Conservation (phyloP, 106 monocot species). For the Platanthera guangdongensis region DNA sequence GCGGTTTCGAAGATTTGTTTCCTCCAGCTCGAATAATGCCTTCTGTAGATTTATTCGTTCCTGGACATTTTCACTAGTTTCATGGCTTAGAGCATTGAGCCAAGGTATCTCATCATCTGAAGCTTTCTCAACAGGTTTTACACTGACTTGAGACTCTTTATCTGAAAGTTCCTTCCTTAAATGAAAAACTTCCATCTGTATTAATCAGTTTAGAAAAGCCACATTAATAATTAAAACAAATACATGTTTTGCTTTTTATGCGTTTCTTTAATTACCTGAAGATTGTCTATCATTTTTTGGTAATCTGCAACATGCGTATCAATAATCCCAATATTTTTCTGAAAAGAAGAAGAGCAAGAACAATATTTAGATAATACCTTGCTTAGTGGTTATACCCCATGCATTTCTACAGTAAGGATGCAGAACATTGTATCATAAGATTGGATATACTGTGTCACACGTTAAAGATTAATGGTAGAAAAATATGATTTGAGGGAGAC, state of each 20-base stretch:
- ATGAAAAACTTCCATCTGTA: slow-evolving; percentile 74
- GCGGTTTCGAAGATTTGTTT: slow-evolving; percentile 85
- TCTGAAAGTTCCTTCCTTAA: slow-evolving; percentile 84
- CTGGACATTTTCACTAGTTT: slow-evolving; percentile 97
- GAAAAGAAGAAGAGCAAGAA: slow-evolving; percentile 9
- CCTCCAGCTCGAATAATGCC: slow-evolving; percentile 92
- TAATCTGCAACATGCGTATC: slow-evolving; percentile 94
- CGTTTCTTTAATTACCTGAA: slow-evolving; percentile 46
- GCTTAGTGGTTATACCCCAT: not conserved
- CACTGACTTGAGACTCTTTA: slow-evolving; percentile 75
- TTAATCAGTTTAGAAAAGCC: slow-evolving; percentile 4
- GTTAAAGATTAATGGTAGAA: not conserved
- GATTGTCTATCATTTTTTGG: slow-evolving; percentile 87
- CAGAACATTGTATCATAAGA: not conserved
- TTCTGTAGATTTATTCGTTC: slow-evolving; percentile 96
- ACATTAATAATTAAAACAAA: not conserved
- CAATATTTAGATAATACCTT: not conserved
- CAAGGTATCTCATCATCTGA: slow-evolving; percentile 83
- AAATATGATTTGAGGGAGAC: not conserved
- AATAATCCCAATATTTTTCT: slow-evolving; percentile 95
- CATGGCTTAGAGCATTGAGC: slow-evolving; percentile 80
- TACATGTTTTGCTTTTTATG: slow-evolving; percentile 1
- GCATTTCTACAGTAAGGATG: not conserved
- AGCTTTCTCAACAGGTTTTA: slow-evolving; percentile 58
- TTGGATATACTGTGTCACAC: not conserved